Evolutionary conservation across 2,329 filamentous ascomycete genomes (phyloP).

Genomic region (Periconia digitata): DNA sequence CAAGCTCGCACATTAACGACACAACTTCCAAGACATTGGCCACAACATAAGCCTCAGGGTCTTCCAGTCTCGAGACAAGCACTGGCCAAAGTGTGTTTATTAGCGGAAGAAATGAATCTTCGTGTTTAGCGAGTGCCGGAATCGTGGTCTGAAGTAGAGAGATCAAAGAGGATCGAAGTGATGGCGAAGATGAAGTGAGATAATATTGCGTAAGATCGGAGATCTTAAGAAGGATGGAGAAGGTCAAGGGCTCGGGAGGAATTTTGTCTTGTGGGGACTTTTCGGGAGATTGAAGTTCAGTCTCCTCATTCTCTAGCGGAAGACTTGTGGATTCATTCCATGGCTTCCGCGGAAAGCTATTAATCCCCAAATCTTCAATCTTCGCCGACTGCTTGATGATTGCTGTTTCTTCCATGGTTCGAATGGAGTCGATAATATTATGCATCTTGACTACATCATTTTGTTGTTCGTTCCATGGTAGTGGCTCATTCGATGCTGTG

Average conservation of each 20-base stretch:
- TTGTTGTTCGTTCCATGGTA: background rate
- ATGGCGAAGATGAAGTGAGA: conserved; percentile 79
- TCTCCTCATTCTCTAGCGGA: conserved; percentile 33
- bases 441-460: conserved; percentile 15
- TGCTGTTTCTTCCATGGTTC: conserved; percentile 34
- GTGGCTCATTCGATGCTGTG: conserved; percentile 6
- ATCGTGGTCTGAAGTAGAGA: conserved; percentile 73
- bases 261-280: conserved; percentile 62
- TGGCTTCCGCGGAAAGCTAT: conserved; percentile 31
- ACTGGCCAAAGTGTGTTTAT: conserved; percentile 92
- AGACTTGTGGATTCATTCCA: conserved; percentile 23
- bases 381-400: conserved; percentile 23
- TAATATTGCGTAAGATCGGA: conserved; percentile 85
- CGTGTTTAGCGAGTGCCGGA: conserved; percentile 71
- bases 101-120: conserved; percentile 82
- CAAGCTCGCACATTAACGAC: conserved; percentile 66
- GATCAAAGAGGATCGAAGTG: conserved; percentile 76
- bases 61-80: conserved; percentile 67
- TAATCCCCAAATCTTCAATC: conserved; percentile 16
- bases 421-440: conserved; percentile 32
- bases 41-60: conserved; percentile 67
- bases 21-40: conserved; percentile 72
- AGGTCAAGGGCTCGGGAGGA: conserved; percentile 72
- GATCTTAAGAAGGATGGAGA: conserved; percentile 79
- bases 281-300: conserved; percentile 26